phyloP scores from a whole-genome alignment of 805 yeast genomes.

The Lipomyces lipofer region DNA sequence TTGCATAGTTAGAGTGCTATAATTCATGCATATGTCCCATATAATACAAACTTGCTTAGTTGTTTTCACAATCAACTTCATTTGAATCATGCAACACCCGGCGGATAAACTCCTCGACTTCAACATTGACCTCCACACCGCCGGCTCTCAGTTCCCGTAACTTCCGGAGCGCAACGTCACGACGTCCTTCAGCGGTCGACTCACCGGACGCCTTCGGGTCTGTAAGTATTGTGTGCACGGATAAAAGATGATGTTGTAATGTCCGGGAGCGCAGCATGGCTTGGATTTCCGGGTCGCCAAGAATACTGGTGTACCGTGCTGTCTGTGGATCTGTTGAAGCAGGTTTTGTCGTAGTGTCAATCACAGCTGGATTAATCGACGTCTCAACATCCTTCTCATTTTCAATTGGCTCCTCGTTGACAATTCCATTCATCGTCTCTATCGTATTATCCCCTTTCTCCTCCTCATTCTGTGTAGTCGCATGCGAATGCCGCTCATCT shows the following conservation, averaged over 20 bases:
- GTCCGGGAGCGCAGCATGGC: slow-evolving; percentile 53
- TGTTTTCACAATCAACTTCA: not conserved
- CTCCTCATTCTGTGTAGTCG: not conserved
- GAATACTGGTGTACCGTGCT: slow-evolving; percentile 37
- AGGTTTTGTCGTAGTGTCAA: not conserved
- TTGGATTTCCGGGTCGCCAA: slow-evolving; percentile 48
- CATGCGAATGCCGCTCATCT: slow-evolving; percentile 35
- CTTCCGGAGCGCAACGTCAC: slow-evolving; percentile 61
- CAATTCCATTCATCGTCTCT: slow-evolving; percentile 10
- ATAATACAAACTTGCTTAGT: not conserved
- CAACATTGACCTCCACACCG: slow-evolving; percentile 65
- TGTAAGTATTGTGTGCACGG: slow-evolving; percentile 50
- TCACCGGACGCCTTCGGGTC: slow-evolving; percentile 54
- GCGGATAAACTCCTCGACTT: slow-evolving; percentile 68
- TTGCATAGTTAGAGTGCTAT: not conserved
- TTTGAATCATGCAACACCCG: slow-evolving; percentile 37
- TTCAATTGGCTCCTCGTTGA: too few relatives aligned
- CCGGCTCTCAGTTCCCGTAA: slow-evolving; percentile 60
- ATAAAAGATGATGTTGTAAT: slow-evolving; percentile 56
- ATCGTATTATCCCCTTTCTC: slow-evolving; percentile 40
- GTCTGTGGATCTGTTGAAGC: slow-evolving; percentile 26
- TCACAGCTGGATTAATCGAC: slow-evolving; percentile 2
- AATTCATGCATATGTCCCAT: too few relatives aligned
- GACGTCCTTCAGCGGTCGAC: slow-evolving; percentile 52
- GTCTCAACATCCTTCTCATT: slow-evolving; percentile 4